phyloP scores from a whole-genome alignment of 2,329 filamentous ascomycete species.

The Fusarium oligoseptatum region DNA sequence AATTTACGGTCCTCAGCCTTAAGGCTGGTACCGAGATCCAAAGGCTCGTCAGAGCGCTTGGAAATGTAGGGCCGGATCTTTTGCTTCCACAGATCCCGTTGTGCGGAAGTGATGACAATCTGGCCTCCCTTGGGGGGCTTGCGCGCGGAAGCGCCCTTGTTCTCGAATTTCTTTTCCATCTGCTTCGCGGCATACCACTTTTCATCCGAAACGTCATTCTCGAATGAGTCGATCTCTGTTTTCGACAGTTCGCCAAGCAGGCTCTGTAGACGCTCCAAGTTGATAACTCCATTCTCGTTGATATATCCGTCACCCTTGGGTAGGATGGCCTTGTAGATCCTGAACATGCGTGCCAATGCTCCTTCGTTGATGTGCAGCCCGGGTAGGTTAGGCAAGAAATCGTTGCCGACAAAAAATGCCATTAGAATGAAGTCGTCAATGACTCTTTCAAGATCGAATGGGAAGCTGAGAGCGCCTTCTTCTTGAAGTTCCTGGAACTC shows the following conservation, averaged over 20 bases:
- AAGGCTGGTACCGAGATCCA: slow-evolving; percentile 81
- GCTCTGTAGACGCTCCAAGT: slow-evolving; percentile 81
- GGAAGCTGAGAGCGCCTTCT: slow-evolving; percentile 77
- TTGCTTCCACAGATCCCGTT: slow-evolving; percentile 85
- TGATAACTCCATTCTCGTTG: slow-evolving; percentile 94
- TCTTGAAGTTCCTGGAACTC: slow-evolving; percentile 94
- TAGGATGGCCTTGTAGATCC: slow-evolving; percentile 91
- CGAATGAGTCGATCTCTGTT: slow-evolving; percentile 93
- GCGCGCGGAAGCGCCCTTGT: slow-evolving; percentile 70
- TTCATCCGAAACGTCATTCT: slow-evolving; percentile 87
- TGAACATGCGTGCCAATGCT: slow-evolving; percentile 96
- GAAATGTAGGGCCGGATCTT: slow-evolving; percentile 86
- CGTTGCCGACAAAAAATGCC: slow-evolving; percentile 99
- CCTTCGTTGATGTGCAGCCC: slow-evolving; percentile 99
- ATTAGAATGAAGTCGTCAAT: slow-evolving; percentile 99
- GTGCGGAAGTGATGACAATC: slow-evolving; percentile 80
- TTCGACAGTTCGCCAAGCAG: slow-evolving; percentile 88
- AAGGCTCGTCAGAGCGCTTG: slow-evolving; percentile 71
- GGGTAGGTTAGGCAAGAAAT: slow-evolving; percentile 97
- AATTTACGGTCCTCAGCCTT: slow-evolving; percentile 93
- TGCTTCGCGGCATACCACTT: slow-evolving; percentile 94
- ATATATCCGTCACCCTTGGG: slow-evolving; percentile 93
- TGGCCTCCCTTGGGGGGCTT: slow-evolving; percentile 68
- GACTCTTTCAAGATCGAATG: slow-evolving; percentile 93
- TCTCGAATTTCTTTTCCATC: slow-evolving; percentile 71